A percentile compares a stretch with the other conserved stretches of the same genome.
phyloP scores from a whole-genome alignment of 805 yeast genomes.

The Wickerhamomyces kurtzmanii region DNA sequence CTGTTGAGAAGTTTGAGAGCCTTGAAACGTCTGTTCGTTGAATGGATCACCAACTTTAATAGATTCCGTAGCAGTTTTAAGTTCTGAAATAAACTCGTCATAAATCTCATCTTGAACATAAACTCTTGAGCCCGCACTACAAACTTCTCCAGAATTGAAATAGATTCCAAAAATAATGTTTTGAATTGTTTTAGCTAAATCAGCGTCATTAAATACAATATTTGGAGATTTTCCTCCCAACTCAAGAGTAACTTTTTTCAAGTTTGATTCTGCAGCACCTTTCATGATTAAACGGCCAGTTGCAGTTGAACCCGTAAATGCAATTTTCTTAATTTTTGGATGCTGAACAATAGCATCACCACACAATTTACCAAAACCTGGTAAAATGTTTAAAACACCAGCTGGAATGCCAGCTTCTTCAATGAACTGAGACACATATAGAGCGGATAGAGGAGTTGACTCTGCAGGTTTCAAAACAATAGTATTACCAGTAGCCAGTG shows the following conservation, averaged over 20 bases:
- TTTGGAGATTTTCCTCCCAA: slow-evolving; percentile 90
- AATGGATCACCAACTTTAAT: slow-evolving; percentile 75
- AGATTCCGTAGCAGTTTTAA: slow-evolving; percentile 35
- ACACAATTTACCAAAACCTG: slow-evolving; percentile 80
- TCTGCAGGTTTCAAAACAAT: slow-evolving; percentile 87
- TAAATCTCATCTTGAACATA: slow-evolving; percentile 70
- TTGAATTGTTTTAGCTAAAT: slow-evolving; percentile 54
- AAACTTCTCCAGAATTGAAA: slow-evolving; percentile 88
- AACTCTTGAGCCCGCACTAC: slow-evolving; percentile 87
- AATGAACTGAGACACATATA: slow-evolving; percentile 59
- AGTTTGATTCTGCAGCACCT: slow-evolving; percentile 58
- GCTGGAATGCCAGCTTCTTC: slow-evolving; percentile 85
- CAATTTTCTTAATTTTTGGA: slow-evolving; percentile 77
- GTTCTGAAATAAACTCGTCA: slow-evolving; percentile 53
- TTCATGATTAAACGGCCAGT: slow-evolving; percentile 70
- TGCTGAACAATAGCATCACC: slow-evolving; percentile 77
- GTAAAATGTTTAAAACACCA: slow-evolving; percentile 81
- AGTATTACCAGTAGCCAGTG: slow-evolving; percentile 84
- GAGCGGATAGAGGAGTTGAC: slow-evolving; percentile 83
- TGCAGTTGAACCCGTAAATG: slow-evolving; percentile 92
- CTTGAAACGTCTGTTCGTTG: slow-evolving; percentile 58
- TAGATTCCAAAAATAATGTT: slow-evolving; percentile 67
- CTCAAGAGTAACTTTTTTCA: slow-evolving; percentile 77
- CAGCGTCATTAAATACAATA: slow-evolving; percentile 71
- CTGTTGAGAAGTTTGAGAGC: slow-evolving; percentile 63